Evolutionary conservation across 345 rosid species (phyloP).

Genomic region (Gossypium arboreum): DNA sequence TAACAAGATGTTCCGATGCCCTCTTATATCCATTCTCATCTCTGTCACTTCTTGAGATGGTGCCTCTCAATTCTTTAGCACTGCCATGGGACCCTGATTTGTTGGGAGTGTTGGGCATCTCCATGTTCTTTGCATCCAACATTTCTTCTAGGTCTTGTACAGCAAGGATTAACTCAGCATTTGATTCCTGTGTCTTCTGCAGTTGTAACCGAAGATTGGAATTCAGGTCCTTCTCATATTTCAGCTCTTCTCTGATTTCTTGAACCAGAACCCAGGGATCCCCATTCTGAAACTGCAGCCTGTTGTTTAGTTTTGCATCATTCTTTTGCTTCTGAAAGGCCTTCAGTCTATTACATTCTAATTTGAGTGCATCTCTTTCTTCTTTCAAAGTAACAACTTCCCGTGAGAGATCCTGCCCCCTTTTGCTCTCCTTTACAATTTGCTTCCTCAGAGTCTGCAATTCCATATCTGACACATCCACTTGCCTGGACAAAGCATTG

Average conservation of each 20-base stretch:
- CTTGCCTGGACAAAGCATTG: slow-evolving; percentile 60
- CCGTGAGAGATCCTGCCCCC: slow-evolving; percentile 70
- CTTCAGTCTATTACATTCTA: slow-evolving; percentile 53
- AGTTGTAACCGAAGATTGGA: slow-evolving; percentile 71
- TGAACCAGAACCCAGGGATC: slow-evolving; percentile 57
- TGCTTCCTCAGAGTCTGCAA: slow-evolving; percentile 81
- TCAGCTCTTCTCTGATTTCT: slow-evolving; percentile 69
- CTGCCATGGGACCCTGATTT: slow-evolving; percentile 28
- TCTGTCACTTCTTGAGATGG: slow-evolving; percentile 36
- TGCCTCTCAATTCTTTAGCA: slow-evolving; percentile 24
- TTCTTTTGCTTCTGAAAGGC: slow-evolving; percentile 39
- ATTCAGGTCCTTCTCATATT: slow-evolving; percentile 68
- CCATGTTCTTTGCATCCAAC: slow-evolving; percentile 57
- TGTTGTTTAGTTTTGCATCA: slow-evolving; percentile 42
- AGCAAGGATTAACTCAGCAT: slow-evolving; percentile 84
- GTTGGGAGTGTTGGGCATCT: slow-evolving; percentile 24
- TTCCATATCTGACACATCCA: slow-evolving; percentile 76
- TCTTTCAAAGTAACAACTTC: slow-evolving; percentile 59
- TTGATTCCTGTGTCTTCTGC: slow-evolving; percentile 86
- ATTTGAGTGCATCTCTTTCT: slow-evolving; percentile 60
- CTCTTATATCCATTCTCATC: slow-evolving; percentile 80
- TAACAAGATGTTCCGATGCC: slow-evolving; percentile 77
- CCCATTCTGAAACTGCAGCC: slow-evolving; percentile 49
- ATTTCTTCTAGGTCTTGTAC: slow-evolving; percentile 82
- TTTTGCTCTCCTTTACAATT: slow-evolving; percentile 77